A percentile compares a stretch with the other conserved stretches of the same genome.
These are phyloP conservation scores for Cajanus cajan DNA, from an alignment of 306 rosid species.

Conservation along the genomic window DNA sequence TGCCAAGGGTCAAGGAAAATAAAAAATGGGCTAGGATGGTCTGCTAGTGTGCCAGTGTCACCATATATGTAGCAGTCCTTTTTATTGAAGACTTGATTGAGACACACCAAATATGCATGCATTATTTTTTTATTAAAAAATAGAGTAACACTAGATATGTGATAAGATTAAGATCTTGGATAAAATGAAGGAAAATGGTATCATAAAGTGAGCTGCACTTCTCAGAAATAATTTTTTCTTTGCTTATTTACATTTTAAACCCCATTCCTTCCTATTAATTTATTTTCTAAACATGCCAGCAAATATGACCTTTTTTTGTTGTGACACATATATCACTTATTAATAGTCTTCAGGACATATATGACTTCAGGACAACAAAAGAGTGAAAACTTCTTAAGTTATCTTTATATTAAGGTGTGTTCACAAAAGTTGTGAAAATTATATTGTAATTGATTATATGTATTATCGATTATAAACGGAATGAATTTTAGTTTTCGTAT, in stretches of 20 bases:
- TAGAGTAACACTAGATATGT: background rate
- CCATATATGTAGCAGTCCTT: background rate
- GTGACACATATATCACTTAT: background rate
- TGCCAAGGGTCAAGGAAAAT: background rate
- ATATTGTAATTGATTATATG: no score
- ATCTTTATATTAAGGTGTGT: background rate
- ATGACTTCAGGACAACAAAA: background rate
- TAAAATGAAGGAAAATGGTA: background rate
- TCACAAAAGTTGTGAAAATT: no score
- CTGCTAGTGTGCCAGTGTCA: background rate
- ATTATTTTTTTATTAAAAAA: background rate
- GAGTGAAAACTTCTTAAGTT: conserved; percentile 4
- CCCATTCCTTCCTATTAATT: background rate
- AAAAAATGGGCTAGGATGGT: background rate
- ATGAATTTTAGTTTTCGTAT: no score
- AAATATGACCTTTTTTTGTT: background rate
- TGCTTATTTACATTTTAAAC: background rate
- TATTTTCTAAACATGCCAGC: background rate
- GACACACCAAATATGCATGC: background rate
- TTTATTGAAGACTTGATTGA: background rate
- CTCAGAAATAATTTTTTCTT: background rate
- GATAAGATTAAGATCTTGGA: background rate
- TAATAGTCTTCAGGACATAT: no score
- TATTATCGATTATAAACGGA: no score
- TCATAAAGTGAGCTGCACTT: background rate